A percentile compares a stretch with the other conserved stretches of the same genome.
Conservation (phyloP, 306 rosid species). For the Glycine latifolia region DNA sequence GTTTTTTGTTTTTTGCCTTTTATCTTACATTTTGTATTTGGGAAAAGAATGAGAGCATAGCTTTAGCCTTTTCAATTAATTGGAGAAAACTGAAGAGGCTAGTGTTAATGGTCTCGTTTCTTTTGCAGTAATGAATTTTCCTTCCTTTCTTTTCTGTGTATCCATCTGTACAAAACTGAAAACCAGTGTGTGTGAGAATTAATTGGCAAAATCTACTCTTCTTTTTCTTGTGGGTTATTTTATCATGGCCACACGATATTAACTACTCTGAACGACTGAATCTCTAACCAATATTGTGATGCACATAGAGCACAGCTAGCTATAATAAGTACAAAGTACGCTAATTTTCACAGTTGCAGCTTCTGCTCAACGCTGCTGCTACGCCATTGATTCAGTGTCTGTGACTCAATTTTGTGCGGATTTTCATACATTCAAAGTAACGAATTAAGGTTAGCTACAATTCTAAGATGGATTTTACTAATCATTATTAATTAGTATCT, state of each 20-base stretch:
- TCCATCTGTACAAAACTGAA: conserved; percentile 45
- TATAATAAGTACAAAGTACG: conserved; percentile 47
- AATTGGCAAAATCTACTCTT: conserved; percentile 31
- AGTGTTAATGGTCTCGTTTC: conserved; percentile 73
- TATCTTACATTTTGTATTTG: conserved; percentile 39
- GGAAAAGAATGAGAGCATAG: conserved; percentile 71
- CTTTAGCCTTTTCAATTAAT: conserved; percentile 69
- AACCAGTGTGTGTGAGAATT: conserved; percentile 50
- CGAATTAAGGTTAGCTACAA: background rate
- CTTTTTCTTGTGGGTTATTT: conserved; percentile 22
- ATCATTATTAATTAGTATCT: background rate
- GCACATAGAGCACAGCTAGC: conserved; percentile 20
- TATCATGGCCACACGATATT: conserved; percentile 32
- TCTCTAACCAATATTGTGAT: conserved; percentile 29
- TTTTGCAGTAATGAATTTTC: conserved; percentile 48
- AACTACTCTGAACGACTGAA: background rate
- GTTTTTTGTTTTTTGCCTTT: background rate
- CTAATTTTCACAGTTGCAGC: conserved; percentile 16
- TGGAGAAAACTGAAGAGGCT: conserved; percentile 55
- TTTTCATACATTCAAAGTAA: conserved; percentile 37
- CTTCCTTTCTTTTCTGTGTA: background rate
- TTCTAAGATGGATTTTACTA: background rate
- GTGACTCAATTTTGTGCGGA: conserved; percentile 47
- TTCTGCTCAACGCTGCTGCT: conserved; percentile 27
- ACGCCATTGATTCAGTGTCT: conserved; percentile 51